Conservation (phyloP, 345 rosid genomes). For the Syzygium jambos region DNA sequence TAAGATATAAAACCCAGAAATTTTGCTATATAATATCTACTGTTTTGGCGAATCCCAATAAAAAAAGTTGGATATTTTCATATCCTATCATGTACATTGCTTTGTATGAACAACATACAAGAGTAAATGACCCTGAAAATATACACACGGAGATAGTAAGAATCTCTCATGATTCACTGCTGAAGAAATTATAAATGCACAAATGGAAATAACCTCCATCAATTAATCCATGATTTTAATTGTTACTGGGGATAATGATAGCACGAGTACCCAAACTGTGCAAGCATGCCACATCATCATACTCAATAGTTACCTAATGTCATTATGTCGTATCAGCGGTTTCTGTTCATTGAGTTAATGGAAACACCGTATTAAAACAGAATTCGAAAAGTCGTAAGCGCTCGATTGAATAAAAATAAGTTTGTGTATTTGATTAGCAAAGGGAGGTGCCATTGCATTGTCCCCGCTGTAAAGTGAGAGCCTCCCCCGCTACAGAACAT, state of each 20-base stretch:
- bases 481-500: neutral
- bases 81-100: no score
- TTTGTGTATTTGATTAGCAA: neutral
- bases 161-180: no score
- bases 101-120: no score
- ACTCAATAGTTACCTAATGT: neutral
- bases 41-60: no score
- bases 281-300: neutral
- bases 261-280: neutral
- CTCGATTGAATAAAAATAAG: neutral
- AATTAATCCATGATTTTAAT: neutral
- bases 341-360: neutral
- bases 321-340: accelerated
- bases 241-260: neutral
- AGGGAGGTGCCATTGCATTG: neutral
- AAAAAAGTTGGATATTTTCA: no score
- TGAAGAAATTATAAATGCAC: no score
- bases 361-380: neutral
- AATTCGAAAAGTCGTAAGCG: neutral
- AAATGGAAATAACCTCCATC: no score
- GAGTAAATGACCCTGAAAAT: no score
- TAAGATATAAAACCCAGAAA: no score
- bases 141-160: no score
- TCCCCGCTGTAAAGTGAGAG: neutral
- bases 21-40: no score